A percentile compares a stretch with the other conserved stretches of the same genome.
phyloP scores from a whole-genome alignment of 306 rosid species.

The Fragaria vesca region DNA sequence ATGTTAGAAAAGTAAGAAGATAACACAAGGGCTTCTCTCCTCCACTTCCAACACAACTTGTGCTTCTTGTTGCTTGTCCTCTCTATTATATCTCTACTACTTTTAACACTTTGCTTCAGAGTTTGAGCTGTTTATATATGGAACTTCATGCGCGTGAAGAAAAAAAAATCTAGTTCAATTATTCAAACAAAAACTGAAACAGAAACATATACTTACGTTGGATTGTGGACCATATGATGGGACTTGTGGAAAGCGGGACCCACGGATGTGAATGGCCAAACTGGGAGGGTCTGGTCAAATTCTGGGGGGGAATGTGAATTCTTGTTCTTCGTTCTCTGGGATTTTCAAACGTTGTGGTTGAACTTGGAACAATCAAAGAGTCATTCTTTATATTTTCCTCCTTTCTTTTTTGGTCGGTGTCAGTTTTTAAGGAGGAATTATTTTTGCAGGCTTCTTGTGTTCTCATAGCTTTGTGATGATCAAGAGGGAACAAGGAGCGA shows the following conservation, averaged over 20 bases:
- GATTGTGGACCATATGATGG: neutral
- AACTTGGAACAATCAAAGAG: neutral
- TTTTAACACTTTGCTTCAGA: neutral
- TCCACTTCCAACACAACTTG: conserved; percentile 38
- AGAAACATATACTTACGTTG: neutral
- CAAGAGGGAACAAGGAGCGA: neutral
- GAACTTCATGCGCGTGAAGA: neutral
- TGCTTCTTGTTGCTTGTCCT: conserved; percentile 21
- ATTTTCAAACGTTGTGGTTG: too few relatives aligned
- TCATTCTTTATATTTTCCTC: neutral
- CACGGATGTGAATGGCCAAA: neutral
- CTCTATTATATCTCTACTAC: neutral
- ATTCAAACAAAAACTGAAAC: neutral
- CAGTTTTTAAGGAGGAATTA: neutral
- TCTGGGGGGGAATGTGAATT: conserved; percentile 1
- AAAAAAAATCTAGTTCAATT: neutral
- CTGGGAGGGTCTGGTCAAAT: neutral
- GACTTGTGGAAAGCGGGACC: neutral
- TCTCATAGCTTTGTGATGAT: neutral
- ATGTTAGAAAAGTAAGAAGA: conserved; percentile 17
- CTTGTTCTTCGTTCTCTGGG: neutral
- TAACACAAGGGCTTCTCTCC: conserved; percentile 34
- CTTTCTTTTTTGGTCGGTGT: neutral
- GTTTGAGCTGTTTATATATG: neutral
- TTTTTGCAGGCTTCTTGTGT: neutral